phyloP scores from a whole-genome alignment of 2,329 filamentous ascomycete genomes.

The Talaromyces sp. region DNA sequence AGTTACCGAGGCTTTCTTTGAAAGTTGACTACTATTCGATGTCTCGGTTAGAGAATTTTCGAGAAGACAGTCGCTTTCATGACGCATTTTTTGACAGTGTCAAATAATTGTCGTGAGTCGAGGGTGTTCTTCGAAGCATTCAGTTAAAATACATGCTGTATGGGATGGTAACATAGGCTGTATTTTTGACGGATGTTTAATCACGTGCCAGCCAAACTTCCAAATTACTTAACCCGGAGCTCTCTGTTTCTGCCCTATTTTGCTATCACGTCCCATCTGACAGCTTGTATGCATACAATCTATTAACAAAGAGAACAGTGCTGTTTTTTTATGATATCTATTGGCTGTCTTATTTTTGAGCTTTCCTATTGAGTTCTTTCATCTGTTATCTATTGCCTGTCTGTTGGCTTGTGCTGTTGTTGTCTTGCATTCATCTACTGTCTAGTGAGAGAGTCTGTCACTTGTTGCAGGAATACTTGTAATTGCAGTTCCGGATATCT shows the following conservation, averaged over 20 bases:
- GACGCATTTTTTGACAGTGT: not conserved
- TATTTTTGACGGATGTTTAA: not conserved
- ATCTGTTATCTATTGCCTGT: not conserved
- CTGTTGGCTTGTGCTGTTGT: not conserved
- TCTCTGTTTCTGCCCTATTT: constrained; percentile 14
- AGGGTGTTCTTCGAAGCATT: not conserved
- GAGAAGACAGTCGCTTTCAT: not conserved
- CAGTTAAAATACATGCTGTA: constrained; percentile 1
- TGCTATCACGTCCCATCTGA: not conserved
- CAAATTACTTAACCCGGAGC: constrained; percentile 14
- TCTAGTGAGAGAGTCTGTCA: not conserved
- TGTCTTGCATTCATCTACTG: not conserved
- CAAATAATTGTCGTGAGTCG: not conserved
- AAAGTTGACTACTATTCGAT: not conserved
- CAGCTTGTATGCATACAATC: not conserved
- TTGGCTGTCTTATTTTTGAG: not conserved
- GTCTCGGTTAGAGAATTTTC: no score
- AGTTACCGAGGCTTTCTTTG: not conserved
- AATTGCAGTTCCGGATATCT: not conserved
- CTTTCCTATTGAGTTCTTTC: not conserved
- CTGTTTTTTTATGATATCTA: not conserved
- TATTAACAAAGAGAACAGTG: not conserved
- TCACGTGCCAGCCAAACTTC: constrained; percentile 16
- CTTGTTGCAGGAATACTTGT: not conserved
- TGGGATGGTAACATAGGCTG: not conserved